Base-by-base conservation (phyloP, 345 rosid species). In the Euclidium syriacum region DNA sequence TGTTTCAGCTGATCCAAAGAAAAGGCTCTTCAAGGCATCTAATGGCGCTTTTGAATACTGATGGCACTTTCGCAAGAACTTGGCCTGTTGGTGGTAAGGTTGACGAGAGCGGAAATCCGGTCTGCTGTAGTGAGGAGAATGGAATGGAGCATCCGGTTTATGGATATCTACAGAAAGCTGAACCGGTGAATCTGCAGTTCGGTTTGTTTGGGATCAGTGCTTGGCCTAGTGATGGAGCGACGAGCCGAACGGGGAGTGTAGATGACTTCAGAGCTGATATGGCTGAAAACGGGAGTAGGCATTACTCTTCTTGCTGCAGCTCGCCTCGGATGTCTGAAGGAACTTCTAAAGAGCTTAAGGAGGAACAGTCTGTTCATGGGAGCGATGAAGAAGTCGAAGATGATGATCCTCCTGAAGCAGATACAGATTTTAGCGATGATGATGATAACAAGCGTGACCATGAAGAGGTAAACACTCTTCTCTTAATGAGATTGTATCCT, bases 191-290 rank as follows among this genome's bases (percentile, higher is more conserved):
- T 81, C 95, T 95, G 75, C 99, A 80, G 69, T 95, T 95, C 24
- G 99, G 99, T 48, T 72, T 81, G 50, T 87, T 90, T 77, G 99
- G 99, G 47, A 90, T 90, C 65, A 94, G 99, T 76, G 99, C 99
- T 42, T 95, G 97, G 96, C 92, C 97, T 46, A 81, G 83, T 67
- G 99, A 82, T 52, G 99, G 95, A 65, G 96, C 91, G 38, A 90
- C 99, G 3, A 95, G 97, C 59, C 80, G 75, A 39, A 86, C 97
- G 7, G 90, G 92, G 52, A 95, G 99, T 77, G 65, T 88, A n/a
- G 99, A 94, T 42, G 99, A 85, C 52, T 80, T 78, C 0, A 85
- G 85, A 74, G 90, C 76, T 51, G 97, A 90, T 38, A 40, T 83
- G 58, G 88, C 81, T 59, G 99, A 95, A 51, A 80, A 73, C 12